These are phyloP conservation scores for Verticillium longisporum DNA, from an alignment of 2,329 filamentous ascomycete species.

Conservation along the genomic window DNA sequence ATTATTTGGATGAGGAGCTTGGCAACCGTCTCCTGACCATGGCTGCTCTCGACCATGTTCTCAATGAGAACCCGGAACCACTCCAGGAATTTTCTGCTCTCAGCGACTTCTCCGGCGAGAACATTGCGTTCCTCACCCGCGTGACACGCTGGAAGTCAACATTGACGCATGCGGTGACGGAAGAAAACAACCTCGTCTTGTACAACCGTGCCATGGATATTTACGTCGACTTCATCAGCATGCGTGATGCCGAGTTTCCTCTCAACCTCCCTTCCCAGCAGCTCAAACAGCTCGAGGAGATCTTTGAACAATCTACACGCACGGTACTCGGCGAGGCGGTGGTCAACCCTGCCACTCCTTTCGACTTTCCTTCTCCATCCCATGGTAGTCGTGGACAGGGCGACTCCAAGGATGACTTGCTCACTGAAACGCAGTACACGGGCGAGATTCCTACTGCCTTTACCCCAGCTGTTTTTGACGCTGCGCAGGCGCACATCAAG, in stretches of 20 bases:
- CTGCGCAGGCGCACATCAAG: constrained; percentile 53
- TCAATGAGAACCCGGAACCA: constrained; percentile 35
- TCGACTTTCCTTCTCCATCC: constrained; percentile 3
- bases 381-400: neutral
- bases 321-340: constrained; percentile 17
- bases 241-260: constrained; percentile 39
- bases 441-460: constrained; percentile 43
- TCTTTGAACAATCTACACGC: constrained; percentile 35
- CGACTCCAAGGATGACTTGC: neutral
- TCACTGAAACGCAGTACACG: constrained; percentile 20
- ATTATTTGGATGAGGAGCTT: constrained; percentile 15
- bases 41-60: constrained; percentile 41
- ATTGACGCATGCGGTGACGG: neutral
- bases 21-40: constrained; percentile 41
- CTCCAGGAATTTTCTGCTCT: constrained; percentile 46
- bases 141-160: constrained; percentile 36
- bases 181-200: neutral
- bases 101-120: constrained; percentile 51
- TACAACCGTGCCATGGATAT: constrained; percentile 42
- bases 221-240: constrained; percentile 39
- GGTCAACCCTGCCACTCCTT: constrained; percentile 16
- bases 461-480: constrained; percentile 47
- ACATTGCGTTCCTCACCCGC: constrained; percentile 47
- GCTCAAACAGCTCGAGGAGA: constrained; percentile 28
- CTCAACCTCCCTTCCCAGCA: constrained; percentile 42